Evolutionary conservation across 768 basidiomycete species (phyloP).

Genomic region (Phaffia australis): DNA sequence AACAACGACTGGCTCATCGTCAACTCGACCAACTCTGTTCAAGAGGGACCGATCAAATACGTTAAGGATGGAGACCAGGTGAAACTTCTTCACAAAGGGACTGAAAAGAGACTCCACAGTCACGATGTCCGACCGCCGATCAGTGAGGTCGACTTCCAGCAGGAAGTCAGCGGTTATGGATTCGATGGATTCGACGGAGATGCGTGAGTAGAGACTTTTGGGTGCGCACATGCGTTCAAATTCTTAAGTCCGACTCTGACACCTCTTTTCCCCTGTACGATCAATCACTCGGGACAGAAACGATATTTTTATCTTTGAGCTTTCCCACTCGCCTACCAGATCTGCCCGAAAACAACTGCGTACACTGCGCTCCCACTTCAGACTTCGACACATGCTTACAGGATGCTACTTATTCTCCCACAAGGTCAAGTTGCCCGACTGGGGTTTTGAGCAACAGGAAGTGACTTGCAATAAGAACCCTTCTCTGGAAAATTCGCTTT

Average conservation of each 20-base stretch:
- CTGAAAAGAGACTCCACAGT: conserved; percentile 80
- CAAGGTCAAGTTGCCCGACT: conserved; percentile 93
- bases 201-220: conserved; percentile 15
- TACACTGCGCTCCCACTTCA: conserved; percentile 70
- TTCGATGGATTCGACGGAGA: conserved; percentile 48
- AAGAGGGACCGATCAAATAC: conserved; percentile 46
- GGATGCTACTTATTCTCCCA: conserved; percentile 97
- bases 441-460: conserved; percentile 97
- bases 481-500: conserved; percentile 72
- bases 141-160: conserved; percentile 97
- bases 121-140: conserved; percentile 91
- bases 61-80: conserved; percentile 58
- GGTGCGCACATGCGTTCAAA: neutral
- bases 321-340: conserved; percentile 42
- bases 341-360: conserved; percentile 60
- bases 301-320: conserved; percentile 26
- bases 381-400: conserved; percentile 68
- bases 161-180: conserved; percentile 92
- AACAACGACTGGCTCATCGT: conserved; percentile 87
- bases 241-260: neutral
- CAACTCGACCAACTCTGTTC: conserved; percentile 44
- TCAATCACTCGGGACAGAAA: conserved; percentile 3
- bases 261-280: neutral
- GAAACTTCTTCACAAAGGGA: conserved; percentile 67
- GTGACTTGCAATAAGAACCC: conserved; percentile 99